These are phyloP conservation scores for Spiraea crenata DNA, from an alignment of 331 rosid species.

Conservation along the genomic window DNA sequence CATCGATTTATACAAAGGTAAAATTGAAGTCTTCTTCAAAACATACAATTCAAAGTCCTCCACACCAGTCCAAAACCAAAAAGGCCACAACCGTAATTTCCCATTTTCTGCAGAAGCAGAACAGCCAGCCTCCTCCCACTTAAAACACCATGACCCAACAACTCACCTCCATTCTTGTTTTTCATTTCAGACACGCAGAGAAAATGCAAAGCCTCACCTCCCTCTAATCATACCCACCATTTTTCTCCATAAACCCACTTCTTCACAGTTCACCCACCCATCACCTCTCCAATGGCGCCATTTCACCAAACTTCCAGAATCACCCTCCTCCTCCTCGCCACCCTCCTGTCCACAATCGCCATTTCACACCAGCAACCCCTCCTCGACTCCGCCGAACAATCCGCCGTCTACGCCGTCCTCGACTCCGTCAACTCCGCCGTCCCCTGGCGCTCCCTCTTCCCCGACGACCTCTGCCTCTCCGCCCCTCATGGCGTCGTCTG, in stretches of 20 bases:
- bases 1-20: too few relatives aligned
- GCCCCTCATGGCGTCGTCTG: constrained; percentile 77
- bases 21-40: too few relatives aligned
- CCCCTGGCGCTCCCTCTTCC: constrained; percentile 66
- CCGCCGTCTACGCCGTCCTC: constrained; percentile 46
- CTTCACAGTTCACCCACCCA: neutral
- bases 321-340: constrained; percentile 5
- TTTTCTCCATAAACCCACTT: neutral
- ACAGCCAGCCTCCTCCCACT: neutral
- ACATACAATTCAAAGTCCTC: neutral
- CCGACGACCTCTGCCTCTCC: constrained; percentile 61
- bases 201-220: neutral
- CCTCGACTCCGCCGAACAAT: constrained; percentile 46
- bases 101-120: neutral
- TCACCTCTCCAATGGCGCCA: constrained; percentile 28
- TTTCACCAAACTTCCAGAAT: constrained; percentile 10
- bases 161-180: neutral
- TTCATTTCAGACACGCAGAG: neutral
- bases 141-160: constrained; percentile 11
- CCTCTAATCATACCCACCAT: neutral
- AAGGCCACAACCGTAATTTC: constrained; percentile 6
- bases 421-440: constrained; percentile 57
- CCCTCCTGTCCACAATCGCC: constrained; percentile 15
- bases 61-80: neutral
- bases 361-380: constrained; percentile 45